Percentiles rank a stretch among this genome's conserved stretches.
Conservation (phyloP, 257 asterid genomes). For the Solanum pennellii region DNA sequence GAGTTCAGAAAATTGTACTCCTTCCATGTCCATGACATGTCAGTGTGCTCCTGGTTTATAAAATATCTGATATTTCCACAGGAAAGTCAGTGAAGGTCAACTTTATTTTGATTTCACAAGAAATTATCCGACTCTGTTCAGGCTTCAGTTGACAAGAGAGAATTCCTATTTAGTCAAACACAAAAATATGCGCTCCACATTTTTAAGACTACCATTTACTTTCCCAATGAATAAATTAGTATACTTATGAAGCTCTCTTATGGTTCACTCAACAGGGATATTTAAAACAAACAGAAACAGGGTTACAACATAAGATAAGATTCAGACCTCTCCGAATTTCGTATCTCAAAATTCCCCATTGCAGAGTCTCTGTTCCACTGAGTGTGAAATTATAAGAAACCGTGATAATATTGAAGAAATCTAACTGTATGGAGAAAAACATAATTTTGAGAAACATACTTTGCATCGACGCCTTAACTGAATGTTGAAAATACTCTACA, state of each 20-base stretch:
- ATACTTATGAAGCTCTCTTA: neutral
- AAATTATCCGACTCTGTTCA: neutral
- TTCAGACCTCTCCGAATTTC: conserved; percentile 86
- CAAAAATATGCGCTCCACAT: neutral
- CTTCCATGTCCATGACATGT: neutral
- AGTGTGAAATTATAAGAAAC: conserved; percentile 6
- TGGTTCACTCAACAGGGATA: neutral
- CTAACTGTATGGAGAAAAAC: neutral
- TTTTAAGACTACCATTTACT: neutral
- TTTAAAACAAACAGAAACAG: neutral
- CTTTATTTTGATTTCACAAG: neutral
- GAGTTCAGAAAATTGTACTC: neutral
- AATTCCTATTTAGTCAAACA: neutral
- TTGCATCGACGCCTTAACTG: conserved; percentile 91
- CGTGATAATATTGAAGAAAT: neutral
- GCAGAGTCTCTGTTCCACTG: conserved; percentile 40
- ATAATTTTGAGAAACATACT: no score
- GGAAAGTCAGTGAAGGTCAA: neutral
- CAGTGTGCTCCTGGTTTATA: neutral
- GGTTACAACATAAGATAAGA: neutral
- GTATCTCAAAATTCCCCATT: conserved; percentile 43
- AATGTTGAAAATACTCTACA: conserved; percentile 92
- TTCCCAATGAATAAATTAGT: neutral
- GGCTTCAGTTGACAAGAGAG: neutral
- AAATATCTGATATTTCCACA: neutral